Base-by-base conservation (phyloP, 2,329 filamentous ascomycete genomes). In the Coniochaeta sp. region DNA sequence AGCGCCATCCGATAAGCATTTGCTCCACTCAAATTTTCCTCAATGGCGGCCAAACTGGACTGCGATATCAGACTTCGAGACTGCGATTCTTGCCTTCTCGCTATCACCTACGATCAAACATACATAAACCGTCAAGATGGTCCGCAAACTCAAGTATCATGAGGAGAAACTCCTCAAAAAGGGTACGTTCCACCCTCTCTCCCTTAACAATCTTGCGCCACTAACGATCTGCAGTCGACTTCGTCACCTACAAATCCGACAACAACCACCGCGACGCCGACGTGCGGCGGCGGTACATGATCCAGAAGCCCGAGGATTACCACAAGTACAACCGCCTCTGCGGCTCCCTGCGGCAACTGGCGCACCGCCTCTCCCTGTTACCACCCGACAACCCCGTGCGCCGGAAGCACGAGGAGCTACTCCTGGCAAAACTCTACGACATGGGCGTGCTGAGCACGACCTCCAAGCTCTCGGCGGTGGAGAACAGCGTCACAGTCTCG, bases 131-230 rank as follows among this genome's bases (percentile, higher is more conserved):
- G 53, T 45, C 67, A 79, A 60, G 22, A 97, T 97, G 94, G 90
- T 95, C 60, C 87, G 94, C 62, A 91, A 95, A 76, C 83, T 99
- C 66, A 97, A 96, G 74, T 83, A 95, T 72, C 92, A 96, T 73
- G 94, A 99, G 83, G 84, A 94, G 68, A 95, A 94, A 79, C 87
- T 97, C 66, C 82, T 97, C 63, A 92, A 92, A 67, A 82, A 60
- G 58, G 56, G 59, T 48, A 31, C n/a, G 6, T 20, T n/a, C 14
- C n/a, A 20, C 18, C 33, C 33, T n/a, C 7, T 30, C 6, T n/a
- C n/a, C n/a, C n/a, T n/a, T n/a, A n/a, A n/a, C n/a, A n/a, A n/a
- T n/a, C n/a, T n/a, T n/a, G n/a, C n/a, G n/a, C n/a, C n/a, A 18
- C 45, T 42, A 42, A 81, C 70, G 91, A 94, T 6, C 6, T 9